These are phyloP conservation scores for Colletotrichum gigasporum DNA, from an alignment of 2,329 filamentous ascomycete species.

Conservation along the genomic window DNA sequence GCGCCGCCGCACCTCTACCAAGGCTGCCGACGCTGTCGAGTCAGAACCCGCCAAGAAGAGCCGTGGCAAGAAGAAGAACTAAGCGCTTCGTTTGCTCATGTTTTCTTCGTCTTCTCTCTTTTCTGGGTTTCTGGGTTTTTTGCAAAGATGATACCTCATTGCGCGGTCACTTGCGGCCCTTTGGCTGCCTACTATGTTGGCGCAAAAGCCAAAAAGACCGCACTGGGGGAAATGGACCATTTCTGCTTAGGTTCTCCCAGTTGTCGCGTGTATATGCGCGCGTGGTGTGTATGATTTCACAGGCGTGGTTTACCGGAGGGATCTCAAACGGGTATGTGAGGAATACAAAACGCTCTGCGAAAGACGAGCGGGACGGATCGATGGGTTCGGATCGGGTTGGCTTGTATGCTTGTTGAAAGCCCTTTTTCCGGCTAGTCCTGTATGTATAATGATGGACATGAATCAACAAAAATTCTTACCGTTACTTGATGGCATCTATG, in stretches of 20 bases:
- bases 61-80: constrained; percentile 32
- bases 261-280: not conserved
- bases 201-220: not conserved
- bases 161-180: constrained; percentile 11
- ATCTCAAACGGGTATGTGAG: constrained; percentile 15
- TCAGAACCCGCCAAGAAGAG: constrained; percentile 66
- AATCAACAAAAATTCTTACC: constrained; percentile 24
- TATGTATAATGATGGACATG: constrained; percentile 35
- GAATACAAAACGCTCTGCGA: constrained; percentile 19
- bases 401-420: constrained; percentile 12
- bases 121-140: constrained; percentile 32
- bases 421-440: not conserved
- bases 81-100: constrained; percentile 13
- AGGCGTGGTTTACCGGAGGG: constrained; percentile 17
- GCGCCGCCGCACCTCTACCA: constrained; percentile 65
- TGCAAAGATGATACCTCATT: constrained; percentile 34
- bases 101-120: constrained; percentile 13
- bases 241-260: constrained; percentile 9
- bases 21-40: constrained; percentile 58
- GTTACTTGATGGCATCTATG: not conserved
- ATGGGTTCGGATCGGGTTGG: constrained; percentile 22
- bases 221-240: not conserved
- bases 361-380: constrained; percentile 11
- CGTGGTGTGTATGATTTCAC: constrained; percentile 29
- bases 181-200: not conserved